Base-by-base conservation (phyloP, 148 eudicot species). In the Camellia granthamiana region DNA sequence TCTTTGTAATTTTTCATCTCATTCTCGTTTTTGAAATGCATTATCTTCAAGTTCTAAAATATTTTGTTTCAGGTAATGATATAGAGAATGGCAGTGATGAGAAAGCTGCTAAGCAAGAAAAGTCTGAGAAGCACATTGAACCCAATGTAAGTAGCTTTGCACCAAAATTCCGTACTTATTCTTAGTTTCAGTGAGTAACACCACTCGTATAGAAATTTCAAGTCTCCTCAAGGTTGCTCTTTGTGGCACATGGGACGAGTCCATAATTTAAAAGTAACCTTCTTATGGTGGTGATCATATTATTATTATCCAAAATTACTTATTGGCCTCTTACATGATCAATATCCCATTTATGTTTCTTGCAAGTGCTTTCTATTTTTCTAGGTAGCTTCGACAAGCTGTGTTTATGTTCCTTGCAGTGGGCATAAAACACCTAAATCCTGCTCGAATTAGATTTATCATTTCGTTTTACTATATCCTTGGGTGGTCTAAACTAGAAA, bases 61-160 rank as follows among this genome's bases (percentile, higher is more conserved):
- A 21, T 21, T 56, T 77, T 66, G 30, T 47, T 64, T 60, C 64
- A 63, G 54, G 7, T 67, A 2, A 65, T 81, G 71, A 76, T 84
- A 64, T 86, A 91, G 97, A 85, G 61, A 88, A 79, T 62, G 70
- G 47, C 55, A 84, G 72, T 77, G 84, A 79, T 55, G 78, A 71
- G 58, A 79, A 82, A 69, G 64, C 18, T 67, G 69, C 79, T 56
- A 80, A 56, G 73, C 84, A 77, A 66, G 84, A 83, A 73, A 77
- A 74, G 76, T 78, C 77, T 13, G 82, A 86, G 77, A 79, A 79
- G 81, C 69, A 82, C 23, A 60, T 18, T n/a, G 80, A 85, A 75
- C 77, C 86, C 30, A 59, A 74, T 73, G 93, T 88, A 92, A 90
- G 89, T 47, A 46, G 63, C 18, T 21, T 21, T 51, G 46, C 12